These are phyloP conservation scores for Aeminium ludgeri DNA, from an alignment of 495 filamentous ascomycete species.

Conservation along the genomic window DNA sequence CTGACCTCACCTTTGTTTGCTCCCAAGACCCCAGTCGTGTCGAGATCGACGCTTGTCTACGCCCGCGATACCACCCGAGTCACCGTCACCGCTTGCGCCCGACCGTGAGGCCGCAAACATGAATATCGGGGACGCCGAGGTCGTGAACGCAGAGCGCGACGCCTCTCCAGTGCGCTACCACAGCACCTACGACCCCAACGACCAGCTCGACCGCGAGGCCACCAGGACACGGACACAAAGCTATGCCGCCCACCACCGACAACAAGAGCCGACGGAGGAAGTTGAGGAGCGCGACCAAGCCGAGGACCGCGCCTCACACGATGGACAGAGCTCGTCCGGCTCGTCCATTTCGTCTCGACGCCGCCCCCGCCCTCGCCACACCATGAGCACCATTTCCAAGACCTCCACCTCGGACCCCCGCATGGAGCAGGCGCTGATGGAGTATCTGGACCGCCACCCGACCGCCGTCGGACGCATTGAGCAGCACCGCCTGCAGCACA, in stretches of 20 bases:
- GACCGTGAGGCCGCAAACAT: background rate
- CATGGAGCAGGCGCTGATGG: slow-evolving; percentile 9
- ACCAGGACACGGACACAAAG: background rate
- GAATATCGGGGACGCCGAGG: slow-evolving; percentile 7
- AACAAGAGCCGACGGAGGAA: background rate
- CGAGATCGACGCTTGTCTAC: no score
- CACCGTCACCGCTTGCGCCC: background rate
- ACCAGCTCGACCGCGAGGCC: background rate
- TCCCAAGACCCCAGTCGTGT: no score
- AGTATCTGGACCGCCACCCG: slow-evolving; percentile 17
- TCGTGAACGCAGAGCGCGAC: slow-evolving; percentile 8
- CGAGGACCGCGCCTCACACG: background rate
- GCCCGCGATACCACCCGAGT: no score
- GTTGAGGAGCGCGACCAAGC: slow-evolving; percentile 1
- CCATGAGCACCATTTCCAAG: slow-evolving; percentile 1
- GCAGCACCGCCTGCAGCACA: slow-evolving; percentile 15
- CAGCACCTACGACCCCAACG: slow-evolving; percentile 3
- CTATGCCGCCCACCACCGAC: background rate
- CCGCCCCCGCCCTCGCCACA: no score
- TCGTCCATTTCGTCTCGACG: background rate
- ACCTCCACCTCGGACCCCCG: background rate
- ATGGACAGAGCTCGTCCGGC: background rate
- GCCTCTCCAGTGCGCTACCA: slow-evolving; percentile 1
- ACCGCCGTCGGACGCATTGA: slow-evolving; percentile 17
- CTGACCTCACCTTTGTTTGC: no score